Conservation (phyloP, 352 stramenopile genomes). For the Globisporangium spiculum region DNA sequence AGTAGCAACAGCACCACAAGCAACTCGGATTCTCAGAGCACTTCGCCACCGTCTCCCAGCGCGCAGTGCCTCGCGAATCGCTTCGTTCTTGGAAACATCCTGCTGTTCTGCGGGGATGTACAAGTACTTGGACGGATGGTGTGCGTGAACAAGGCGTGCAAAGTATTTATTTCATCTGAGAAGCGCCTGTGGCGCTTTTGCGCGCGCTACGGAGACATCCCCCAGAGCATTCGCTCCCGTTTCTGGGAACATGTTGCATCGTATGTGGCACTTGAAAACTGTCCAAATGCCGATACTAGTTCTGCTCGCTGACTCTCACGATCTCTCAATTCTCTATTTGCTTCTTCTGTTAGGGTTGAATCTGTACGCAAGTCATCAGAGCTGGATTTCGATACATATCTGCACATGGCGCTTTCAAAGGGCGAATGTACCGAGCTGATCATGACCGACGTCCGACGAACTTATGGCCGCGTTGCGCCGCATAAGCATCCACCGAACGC, state of each 20-base stretch:
- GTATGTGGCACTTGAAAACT: constrained; percentile 17
- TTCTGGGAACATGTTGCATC: constrained; percentile 70
- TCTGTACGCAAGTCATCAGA: constrained; percentile 53
- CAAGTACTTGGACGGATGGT: constrained; percentile 41
- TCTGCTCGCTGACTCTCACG: neutral
- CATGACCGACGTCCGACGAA: constrained; percentile 78
- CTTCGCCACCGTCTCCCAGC: constrained; percentile 5
- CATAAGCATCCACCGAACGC: constrained; percentile 64
- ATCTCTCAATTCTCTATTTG: neutral
- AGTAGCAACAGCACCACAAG: constrained; percentile 21
- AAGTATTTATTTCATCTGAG: constrained; percentile 64
- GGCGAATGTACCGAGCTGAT: constrained; percentile 83
- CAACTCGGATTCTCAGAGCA: constrained; percentile 6
- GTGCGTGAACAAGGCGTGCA: constrained; percentile 53
- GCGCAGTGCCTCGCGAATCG: constrained; percentile 54
- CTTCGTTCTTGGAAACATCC: constrained; percentile 72
- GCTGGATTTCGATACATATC: constrained; percentile 80
- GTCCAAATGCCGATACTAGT: neutral
- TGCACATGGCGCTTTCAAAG: constrained; percentile 84
- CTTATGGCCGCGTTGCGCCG: constrained; percentile 77
- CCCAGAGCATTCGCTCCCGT: constrained; percentile 47
- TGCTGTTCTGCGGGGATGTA: constrained; percentile 67
- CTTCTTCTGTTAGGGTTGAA: constrained; percentile 13
- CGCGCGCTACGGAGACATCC: constrained; percentile 71
- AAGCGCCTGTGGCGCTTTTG: constrained; percentile 75